Conservation (phyloP, 768 basidiomycete species). For the Mycena polygramma region DNA sequence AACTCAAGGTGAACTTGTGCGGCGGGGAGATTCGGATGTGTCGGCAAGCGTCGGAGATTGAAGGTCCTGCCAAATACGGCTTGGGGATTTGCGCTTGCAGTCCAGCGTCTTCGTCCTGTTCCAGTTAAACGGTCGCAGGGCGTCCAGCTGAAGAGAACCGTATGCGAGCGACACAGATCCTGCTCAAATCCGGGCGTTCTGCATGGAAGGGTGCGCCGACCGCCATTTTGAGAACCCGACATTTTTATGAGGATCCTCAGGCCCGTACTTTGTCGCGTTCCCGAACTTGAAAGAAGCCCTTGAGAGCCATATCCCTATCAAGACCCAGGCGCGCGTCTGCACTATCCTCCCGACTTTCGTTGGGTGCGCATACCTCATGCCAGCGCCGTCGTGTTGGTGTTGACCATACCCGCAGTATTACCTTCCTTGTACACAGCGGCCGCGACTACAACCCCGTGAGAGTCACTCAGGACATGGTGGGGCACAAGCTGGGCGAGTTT, state of each 20-base stretch:
- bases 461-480: conserved; percentile 98
- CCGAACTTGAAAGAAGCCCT: conserved; percentile 88
- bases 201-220: conserved; percentile 81
- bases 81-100: neutral
- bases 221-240: neutral
- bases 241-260: conserved; percentile 53
- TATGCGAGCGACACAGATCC: conserved; percentile 75
- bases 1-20: too few relatives aligned
- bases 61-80: neutral
- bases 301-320: conserved; percentile 85
- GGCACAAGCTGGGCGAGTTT: conserved; percentile 98
- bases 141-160: too few relatives aligned
- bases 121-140: neutral
- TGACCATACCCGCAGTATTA: conserved; percentile 62
- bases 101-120: neutral
- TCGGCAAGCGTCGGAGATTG: neutral
- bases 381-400: too few relatives aligned
- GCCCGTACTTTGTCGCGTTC: conserved; percentile 95
- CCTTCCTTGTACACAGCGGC: conserved; percentile 96
- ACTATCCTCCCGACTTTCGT: conserved; percentile 97
- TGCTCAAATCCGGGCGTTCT: conserved; percentile 77
- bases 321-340: conserved; percentile 89
- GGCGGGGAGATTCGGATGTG: neutral
- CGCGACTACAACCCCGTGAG: conserved; percentile 88
- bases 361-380: conserved; percentile 68